Conservation (phyloP, 345 rosid genomes). For the Lagerstroemia speciosa region DNA sequence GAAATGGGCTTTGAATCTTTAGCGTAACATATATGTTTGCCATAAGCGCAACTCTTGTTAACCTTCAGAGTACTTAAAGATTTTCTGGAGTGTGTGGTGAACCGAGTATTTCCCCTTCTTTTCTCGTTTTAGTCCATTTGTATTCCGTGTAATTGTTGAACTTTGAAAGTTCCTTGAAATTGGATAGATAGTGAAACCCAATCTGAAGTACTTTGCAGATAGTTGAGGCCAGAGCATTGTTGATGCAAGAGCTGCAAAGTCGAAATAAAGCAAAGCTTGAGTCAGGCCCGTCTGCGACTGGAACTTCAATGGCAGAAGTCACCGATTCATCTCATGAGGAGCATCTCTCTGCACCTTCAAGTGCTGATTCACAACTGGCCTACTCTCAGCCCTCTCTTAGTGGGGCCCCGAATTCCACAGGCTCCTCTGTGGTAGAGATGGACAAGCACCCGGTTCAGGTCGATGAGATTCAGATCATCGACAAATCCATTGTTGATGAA, state of each 20-base stretch:
- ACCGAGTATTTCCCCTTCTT: neutral
- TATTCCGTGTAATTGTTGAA: neutral
- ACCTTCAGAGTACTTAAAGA: neutral
- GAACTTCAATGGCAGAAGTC: conserved; percentile 15
- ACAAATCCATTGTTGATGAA: conserved; percentile 69
- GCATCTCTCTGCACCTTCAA: conserved; percentile 30
- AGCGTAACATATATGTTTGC: neutral
- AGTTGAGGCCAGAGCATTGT: conserved; percentile 70
- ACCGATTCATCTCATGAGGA: conserved; percentile 23
- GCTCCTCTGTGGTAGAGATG: conserved; percentile 31
- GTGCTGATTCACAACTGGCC: conserved; percentile 29
- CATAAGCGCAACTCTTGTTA: neutral
- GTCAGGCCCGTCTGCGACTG: conserved; percentile 18
- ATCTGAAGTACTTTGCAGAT: conserved; percentile 36
- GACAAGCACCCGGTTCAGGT: conserved; percentile 44
- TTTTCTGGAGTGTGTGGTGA: neutral
- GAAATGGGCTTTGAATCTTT: neutral
- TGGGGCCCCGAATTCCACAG: conserved; percentile 27
- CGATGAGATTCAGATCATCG: conserved; percentile 42
- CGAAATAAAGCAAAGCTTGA: conserved; percentile 19
- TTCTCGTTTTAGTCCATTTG: neutral
- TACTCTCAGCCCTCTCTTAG: conserved; percentile 29
- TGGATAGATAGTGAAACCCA: neutral
- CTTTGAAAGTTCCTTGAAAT: neutral
- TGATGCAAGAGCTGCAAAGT: conserved; percentile 45